Base-by-base conservation (phyloP, 2,329 filamentous ascomycete species). In the Penicillium palitans region DNA sequence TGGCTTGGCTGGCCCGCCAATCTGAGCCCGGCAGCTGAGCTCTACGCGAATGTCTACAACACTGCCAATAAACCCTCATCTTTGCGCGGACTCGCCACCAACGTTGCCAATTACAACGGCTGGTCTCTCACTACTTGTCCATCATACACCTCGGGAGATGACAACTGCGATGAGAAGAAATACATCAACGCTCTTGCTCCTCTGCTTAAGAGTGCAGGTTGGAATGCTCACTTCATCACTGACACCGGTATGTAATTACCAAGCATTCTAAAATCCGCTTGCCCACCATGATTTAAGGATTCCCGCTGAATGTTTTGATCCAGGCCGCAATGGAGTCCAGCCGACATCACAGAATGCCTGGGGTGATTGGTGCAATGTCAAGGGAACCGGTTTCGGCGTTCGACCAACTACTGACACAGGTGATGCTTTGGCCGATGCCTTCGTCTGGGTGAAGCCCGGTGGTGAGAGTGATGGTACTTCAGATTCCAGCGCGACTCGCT, bases 391-490 rank as follows among this genome's bases (percentile, higher is more conserved):
- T 8, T 89, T 88, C 61, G 87, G 87, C 59, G 73, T 74, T n/a
- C 81, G 85, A n/a, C 86, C 86, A 2, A 83, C 83, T 4, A 79
- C 84, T n/a, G 77, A 84, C 68, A 89, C 87, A 9, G 84, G 83
- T 15, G 80, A 85, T 61, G 69, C 74, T 2, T 76, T 87, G 19
- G 78, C 83, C 35, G 87, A 90, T 70, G 85, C 87, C 41, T 87
- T 89, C 63, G 87, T 89, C 57, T 89, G 87, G 87, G 78, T 89
- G 65, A 90, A 89, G 81, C 87, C 87, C 5, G 87, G 87, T 62
- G 81, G 80, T 54, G 81, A 83, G 70, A 78, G 76, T 55, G 81
- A 83, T 58, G 80, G 80, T 56, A 82, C 80, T 39, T 81, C 78
- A 37, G 73, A 84, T 66, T 77, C 74, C 40, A 74, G 66, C 35